Conservation (phyloP, 2,329 filamentous ascomycete species). For the Ophiostoma novo-ulmi region DNA sequence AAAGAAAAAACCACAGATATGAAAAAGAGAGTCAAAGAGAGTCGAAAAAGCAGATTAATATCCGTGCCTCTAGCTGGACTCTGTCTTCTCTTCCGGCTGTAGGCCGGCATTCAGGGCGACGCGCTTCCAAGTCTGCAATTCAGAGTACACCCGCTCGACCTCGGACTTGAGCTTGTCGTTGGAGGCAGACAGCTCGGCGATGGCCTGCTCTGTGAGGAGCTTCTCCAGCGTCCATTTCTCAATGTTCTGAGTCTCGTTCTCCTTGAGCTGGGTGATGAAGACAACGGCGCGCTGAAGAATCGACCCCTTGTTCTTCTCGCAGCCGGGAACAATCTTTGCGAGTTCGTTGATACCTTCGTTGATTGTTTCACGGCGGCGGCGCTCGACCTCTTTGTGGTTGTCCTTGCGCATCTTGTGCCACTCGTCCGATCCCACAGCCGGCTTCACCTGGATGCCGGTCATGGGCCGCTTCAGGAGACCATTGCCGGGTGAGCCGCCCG, state of each 20-base stretch:
- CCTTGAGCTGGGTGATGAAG: conserved; percentile 90
- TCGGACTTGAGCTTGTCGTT: conserved; percentile 84
- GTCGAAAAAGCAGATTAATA: not conserved
- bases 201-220: conserved; percentile 80
- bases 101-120: conserved; percentile 58
- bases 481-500: conserved; percentile 24
- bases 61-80: conserved; percentile 28
- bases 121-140: conserved; percentile 74
- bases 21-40: not conserved
- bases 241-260: conserved; percentile 89
- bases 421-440: conserved; percentile 89
- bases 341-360: conserved; percentile 99
- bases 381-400: conserved; percentile 98
- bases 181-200: conserved; percentile 77
- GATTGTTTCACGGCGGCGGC: conserved; percentile 92
- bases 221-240: conserved; percentile 94
- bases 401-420: conserved; percentile 98
- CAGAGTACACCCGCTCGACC: conserved; percentile 70
- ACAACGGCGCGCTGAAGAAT: conserved; percentile 89
- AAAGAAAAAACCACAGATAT: conserved; percentile 7
- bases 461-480: conserved; percentile 25
- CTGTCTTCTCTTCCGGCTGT: conserved; percentile 39
- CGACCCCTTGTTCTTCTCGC: conserved; percentile 98
- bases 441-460: conserved; percentile 51
- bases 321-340: conserved; percentile 93